These are phyloP conservation scores for Eucalyptus albens DNA, from an alignment of 345 rosid species.

Conservation along the genomic window DNA sequence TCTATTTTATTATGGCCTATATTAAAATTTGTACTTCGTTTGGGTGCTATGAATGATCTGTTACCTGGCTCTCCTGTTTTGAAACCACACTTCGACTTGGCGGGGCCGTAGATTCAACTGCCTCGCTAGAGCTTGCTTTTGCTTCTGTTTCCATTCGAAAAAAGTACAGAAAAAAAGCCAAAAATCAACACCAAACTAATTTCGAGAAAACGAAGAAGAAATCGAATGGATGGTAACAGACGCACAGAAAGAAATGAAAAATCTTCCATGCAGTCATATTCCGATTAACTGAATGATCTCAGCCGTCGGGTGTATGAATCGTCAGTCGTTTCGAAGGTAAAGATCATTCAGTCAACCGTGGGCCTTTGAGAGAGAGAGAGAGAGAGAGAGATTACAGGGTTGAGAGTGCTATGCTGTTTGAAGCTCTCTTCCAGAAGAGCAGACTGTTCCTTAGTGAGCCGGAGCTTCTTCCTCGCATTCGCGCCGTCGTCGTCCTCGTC, in stretches of 20 bases:
- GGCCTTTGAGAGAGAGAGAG: background rate
- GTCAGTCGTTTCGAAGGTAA: background rate
- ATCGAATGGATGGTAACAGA: background rate
- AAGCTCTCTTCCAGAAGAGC: conserved; percentile 93
- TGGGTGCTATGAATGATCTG: background rate
- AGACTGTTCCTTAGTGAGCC: conserved; percentile 87
- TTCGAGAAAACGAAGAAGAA: background rate
- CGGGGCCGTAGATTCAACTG: conserved; percentile 85
- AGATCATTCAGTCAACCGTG: background rate
- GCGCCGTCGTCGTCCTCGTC: conserved; percentile 49
- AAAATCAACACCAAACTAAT: background rate
- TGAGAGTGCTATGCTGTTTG: conserved; percentile 88
- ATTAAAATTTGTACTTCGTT: background rate
- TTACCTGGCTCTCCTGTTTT: conserved; percentile 97
- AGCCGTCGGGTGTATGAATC: background rate
- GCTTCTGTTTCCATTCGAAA: conserved; percentile 33
- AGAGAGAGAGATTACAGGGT: conserved; percentile 44
- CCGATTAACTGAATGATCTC: background rate
- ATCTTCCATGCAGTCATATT: background rate
- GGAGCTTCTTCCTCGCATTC: conserved; percentile 72
- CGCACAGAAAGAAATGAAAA: background rate
- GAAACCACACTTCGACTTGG: conserved; percentile 99
- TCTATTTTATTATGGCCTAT: background rate
- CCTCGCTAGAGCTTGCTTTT: conserved; percentile 81
- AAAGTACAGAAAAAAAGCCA: background rate